phyloP scores from a whole-genome alignment of 2,329 filamentous ascomycete genomes.

The Fusarium marasasianum region DNA sequence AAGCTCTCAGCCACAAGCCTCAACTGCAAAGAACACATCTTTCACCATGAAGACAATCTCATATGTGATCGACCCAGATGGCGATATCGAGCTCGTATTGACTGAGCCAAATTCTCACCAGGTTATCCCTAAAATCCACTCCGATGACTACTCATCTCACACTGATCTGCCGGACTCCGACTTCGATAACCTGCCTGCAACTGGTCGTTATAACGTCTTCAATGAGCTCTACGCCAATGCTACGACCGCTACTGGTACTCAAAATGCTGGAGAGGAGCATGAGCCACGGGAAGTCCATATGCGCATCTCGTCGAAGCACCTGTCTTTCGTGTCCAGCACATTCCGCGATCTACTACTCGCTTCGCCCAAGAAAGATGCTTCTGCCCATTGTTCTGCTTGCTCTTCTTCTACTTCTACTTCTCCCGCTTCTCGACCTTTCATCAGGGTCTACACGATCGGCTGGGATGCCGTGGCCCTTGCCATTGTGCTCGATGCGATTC shows the following conservation, averaged over 20 bases:
- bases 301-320: not conserved
- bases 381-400: not conserved
- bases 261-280: rapidly evolving
- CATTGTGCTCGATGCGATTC: conserved; percentile 1
- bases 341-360: not conserved
- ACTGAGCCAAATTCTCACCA: not conserved
- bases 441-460: not conserved
- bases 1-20: too few species aligned
- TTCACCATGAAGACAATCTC: not conserved
- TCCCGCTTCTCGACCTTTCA: too few species aligned
- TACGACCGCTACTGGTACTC: rapidly evolving
- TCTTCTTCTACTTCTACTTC: not conserved
- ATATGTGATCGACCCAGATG: not conserved
- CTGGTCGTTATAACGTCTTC: not conserved
- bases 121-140: not conserved
- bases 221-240: not conserved
- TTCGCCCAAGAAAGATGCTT: not conserved
- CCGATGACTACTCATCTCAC: not conserved
- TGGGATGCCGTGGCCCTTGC: conserved; percentile 1
- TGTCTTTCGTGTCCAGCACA: not conserved
- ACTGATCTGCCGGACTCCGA: not conserved
- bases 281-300: not conserved
- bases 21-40: too few species aligned
- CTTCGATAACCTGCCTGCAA: not conserved
- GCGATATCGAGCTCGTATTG: not conserved